These are phyloP conservation scores for Galerina marginata DNA, from an alignment of 768 basidiomycete species.

Conservation along the genomic window DNA sequence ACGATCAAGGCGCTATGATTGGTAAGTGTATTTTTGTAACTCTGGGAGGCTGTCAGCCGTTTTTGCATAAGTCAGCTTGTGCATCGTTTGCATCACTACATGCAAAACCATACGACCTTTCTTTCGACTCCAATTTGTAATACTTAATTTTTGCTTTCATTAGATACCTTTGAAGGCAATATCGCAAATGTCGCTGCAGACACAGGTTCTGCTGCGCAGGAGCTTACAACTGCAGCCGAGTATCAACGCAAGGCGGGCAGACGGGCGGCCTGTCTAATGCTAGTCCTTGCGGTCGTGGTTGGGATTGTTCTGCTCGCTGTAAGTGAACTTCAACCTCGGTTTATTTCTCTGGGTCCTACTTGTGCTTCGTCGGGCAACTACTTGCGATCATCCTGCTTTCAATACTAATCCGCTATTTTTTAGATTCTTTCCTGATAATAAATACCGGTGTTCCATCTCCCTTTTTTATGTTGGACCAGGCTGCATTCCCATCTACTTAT, in stretches of 20 bases:
- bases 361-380: background rate
- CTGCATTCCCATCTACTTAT: conserved; percentile 6
- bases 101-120: background rate
- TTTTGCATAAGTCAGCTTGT: background rate
- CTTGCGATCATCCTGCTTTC: background rate
- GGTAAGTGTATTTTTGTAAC: conserved; percentile 55
- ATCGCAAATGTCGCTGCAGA: conserved; percentile 89
- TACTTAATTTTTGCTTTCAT: background rate
- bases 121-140: background rate
- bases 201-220: conserved; percentile 81
- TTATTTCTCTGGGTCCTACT: background rate
- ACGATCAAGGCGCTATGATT: conserved; percentile 93
- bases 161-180: conserved; percentile 67
- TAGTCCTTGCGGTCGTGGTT: conserved; percentile 85
- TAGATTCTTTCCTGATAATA: conserved; percentile 22
- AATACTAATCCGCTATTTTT: conserved; percentile 20
- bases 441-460: background rate
- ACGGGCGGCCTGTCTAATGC: conserved; percentile 86
- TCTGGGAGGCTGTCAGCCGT: background rate
- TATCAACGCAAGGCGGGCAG: conserved; percentile 95
- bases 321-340: conserved; percentile 38
- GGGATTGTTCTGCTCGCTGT: conserved; percentile 93
- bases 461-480: background rate
- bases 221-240: conserved; percentile 87
- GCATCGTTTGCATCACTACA: background rate